Conservation (phyloP, 2,329 filamentous ascomycete genomes). For the Cladobotryum protrusum region DNA sequence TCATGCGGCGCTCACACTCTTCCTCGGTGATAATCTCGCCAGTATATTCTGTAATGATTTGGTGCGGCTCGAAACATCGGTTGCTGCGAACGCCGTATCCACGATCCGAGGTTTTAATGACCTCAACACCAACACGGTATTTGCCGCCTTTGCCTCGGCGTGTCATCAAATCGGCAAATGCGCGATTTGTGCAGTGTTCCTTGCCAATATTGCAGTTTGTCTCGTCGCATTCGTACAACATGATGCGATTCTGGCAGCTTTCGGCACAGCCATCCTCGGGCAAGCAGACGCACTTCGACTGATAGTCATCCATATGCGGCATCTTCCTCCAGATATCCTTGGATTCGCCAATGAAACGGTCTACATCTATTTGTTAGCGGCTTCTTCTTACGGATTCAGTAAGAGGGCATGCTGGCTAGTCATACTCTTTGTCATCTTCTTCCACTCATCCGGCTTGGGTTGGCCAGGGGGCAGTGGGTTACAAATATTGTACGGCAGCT, state of each 20-base stretch:
- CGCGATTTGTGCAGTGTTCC: slow-evolving; percentile 75
- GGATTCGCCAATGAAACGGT: slow-evolving; percentile 85
- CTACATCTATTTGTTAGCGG: slow-evolving; percentile 41
- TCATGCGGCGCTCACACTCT: slow-evolving; percentile 91
- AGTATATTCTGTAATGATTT: slow-evolving; percentile 98
- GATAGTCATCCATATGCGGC: slow-evolving; percentile 66
- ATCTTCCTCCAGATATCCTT: slow-evolving; percentile 74
- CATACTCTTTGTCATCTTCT: slow-evolving; percentile 85
- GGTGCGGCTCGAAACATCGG: slow-evolving; percentile 76
- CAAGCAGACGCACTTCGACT: slow-evolving; percentile 71
- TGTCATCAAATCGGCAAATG: slow-evolving; percentile 72
- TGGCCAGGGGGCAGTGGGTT: slow-evolving; percentile 79
- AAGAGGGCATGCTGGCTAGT: not conserved
- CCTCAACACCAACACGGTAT: slow-evolving; percentile 89
- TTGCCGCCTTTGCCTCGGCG: slow-evolving; percentile 73
- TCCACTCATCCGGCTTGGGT: slow-evolving; percentile 89
- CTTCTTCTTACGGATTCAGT: slow-evolving; percentile 8
- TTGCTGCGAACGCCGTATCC: slow-evolving; percentile 91
- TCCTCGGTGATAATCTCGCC: slow-evolving; percentile 95
- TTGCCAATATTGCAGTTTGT: slow-evolving; percentile 77
- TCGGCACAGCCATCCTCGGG: slow-evolving; percentile 78
- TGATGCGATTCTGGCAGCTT: slow-evolving; percentile 87
- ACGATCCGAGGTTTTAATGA: slow-evolving; percentile 81
- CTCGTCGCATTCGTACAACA: slow-evolving; percentile 94
- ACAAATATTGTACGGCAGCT: slow-evolving; percentile 84